Evolutionary conservation across 2,329 filamentous ascomycete genomes (phyloP).

Genomic region (Stagonosporopsis cucurbitacearum): DNA sequence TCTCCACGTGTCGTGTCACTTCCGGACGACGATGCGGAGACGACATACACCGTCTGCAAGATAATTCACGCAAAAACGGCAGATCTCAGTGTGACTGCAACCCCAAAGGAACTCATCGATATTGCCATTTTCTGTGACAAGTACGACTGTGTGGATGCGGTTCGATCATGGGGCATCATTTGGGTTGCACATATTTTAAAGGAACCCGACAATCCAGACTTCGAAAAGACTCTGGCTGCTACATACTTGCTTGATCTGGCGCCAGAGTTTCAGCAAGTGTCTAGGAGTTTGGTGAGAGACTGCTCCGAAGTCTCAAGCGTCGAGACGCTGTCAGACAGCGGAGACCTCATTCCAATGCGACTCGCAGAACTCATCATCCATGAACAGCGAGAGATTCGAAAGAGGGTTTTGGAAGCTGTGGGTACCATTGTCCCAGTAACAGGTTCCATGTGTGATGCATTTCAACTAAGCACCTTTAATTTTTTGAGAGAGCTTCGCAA

Average conservation of each 20-base stretch:
- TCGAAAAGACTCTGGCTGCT: neutral
- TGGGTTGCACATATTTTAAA: constrained; percentile 13
- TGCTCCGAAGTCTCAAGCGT: neutral
- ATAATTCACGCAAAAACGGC: neutral
- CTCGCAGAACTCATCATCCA: neutral
- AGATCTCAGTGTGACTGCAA: neutral
- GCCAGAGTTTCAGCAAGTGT: neutral
- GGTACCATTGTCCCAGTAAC: neutral
- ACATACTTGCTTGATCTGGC: neutral
- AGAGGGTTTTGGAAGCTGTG: neutral
- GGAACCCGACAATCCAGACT: neutral
- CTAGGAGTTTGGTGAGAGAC: neutral
- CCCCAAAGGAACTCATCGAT: no score
- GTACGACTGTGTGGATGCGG: constrained; percentile 20
- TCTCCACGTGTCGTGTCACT: neutral
- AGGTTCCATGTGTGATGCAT: neutral
- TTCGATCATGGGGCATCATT: constrained; percentile 19
- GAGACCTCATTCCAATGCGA: neutral
- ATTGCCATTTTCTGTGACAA: constrained; percentile 8
- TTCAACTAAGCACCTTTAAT: neutral
- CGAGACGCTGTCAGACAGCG: neutral
- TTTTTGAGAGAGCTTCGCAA: neutral
- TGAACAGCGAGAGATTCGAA: neutral
- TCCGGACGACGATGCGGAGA: neutral
- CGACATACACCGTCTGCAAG: neutral